Conservation (phyloP, 257 asterid species). For the Anisodus acutangulus region DNA sequence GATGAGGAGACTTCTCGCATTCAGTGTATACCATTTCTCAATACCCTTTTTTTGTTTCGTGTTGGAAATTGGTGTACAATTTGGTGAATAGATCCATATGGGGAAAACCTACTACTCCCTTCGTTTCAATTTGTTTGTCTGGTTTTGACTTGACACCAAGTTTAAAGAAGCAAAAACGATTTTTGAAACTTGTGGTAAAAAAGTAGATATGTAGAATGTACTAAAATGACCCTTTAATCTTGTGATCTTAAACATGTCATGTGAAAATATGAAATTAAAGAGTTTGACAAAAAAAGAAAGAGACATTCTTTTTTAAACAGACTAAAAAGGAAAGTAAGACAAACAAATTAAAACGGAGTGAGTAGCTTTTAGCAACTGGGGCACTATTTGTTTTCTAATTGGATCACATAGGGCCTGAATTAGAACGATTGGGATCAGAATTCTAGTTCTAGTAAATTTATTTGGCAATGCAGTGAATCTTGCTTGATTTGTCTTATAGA, state of each 20-base stretch:
- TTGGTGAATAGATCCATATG: neutral
- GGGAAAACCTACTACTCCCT: neutral
- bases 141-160: no score
- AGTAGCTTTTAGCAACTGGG: neutral
- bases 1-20: conserved; percentile 96
- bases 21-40: conserved; percentile 59
- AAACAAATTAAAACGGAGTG: no score
- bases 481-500: conserved; percentile 1
- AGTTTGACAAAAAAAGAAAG: no score
- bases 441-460: conserved; percentile 18
- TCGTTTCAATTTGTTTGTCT: no score
- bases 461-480: conserved; percentile 5
- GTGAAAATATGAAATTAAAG: no score
- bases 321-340: no score
- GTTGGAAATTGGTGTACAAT: neutral
- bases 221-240: no score
- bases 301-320: no score
- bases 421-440: neutral
- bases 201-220: no score
- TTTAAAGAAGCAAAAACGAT: no score
- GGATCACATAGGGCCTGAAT: neutral
- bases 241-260: no score
- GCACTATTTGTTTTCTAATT: neutral
- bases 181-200: no score
- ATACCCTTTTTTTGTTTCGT: conserved; percentile 23